Evolutionary conservation across 441 rosid genomes (phyloP).

Genomic region (Sinapis alba): DNA sequence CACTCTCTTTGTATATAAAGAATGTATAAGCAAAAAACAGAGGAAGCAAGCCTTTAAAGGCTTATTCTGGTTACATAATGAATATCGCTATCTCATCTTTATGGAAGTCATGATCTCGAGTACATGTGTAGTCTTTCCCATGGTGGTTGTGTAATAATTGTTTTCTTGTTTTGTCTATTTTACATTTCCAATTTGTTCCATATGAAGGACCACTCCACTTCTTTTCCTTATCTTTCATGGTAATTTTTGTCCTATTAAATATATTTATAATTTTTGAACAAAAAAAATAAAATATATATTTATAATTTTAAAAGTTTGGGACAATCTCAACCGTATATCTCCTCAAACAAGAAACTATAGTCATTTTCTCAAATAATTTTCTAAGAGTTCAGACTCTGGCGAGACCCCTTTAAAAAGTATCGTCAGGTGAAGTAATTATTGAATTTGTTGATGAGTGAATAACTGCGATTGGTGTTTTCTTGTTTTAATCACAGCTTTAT

Average conservation of each 20-base stretch:
- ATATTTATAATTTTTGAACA: background rate
- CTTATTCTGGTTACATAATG: constrained; percentile 17
- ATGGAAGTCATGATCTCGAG: background rate
- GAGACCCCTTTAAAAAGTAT: background rate
- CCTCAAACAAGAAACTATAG: constrained; percentile 20
- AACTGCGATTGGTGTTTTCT: constrained; percentile 16
- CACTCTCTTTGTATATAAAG: constrained; percentile 24
- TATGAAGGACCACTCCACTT: constrained; percentile 30
- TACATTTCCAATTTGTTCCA: constrained; percentile 21
- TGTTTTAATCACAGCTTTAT: constrained; percentile 2
- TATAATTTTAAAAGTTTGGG: background rate
- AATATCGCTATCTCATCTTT: constrained; percentile 1
- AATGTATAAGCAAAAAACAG: constrained; percentile 24
- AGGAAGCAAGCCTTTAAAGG: constrained; percentile 25
- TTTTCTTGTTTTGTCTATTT: constrained; percentile 32
- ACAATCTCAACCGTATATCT: constrained; percentile 1
- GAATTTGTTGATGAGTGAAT: constrained; percentile 31
- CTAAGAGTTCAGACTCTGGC: background rate
- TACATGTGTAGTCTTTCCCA: constrained; percentile 13
- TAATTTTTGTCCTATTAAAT: background rate
- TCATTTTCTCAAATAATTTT: constrained; percentile 25
- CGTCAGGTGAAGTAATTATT: constrained; percentile 32
- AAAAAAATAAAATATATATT: too few species aligned
- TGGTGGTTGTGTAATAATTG: constrained; percentile 36
- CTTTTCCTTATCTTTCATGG: background rate